phyloP scores from a whole-genome alignment of 441 rosid species.

The Capsella rubella region DNA sequence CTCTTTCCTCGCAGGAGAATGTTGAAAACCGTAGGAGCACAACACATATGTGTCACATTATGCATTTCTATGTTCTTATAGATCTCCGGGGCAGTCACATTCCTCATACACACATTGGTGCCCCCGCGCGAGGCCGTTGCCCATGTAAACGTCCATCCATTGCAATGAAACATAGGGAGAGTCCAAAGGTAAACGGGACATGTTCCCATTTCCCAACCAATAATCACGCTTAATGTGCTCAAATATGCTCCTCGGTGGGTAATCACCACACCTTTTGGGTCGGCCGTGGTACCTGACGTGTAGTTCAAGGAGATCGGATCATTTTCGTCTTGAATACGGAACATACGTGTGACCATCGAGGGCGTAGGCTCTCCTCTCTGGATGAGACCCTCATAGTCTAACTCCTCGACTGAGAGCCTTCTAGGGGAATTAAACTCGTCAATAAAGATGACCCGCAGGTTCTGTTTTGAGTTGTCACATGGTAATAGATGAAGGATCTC shows the following conservation, averaged over 20 bases:
- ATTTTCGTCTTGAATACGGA: slow-evolving; percentile 54
- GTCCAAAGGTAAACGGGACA: slow-evolving; percentile 78
- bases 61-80: slow-evolving; percentile 54
- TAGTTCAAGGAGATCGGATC: slow-evolving; percentile 75
- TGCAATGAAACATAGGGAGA: slow-evolving; percentile 80
- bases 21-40: slow-evolving; percentile 72
- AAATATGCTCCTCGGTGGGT: slow-evolving; percentile 77
- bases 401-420: slow-evolving; percentile 44
- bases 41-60: slow-evolving; percentile 73
- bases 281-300: slow-evolving; percentile 76
- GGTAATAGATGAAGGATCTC: background rate
- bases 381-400: slow-evolving; percentile 63
- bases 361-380: slow-evolving; percentile 46
- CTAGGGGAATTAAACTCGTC: slow-evolving; percentile 7
- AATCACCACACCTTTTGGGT: slow-evolving; percentile 75
- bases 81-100: slow-evolving; percentile 57
- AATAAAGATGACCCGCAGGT: slow-evolving; percentile 16
- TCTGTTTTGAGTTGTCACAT: background rate
- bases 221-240: slow-evolving; percentile 56
- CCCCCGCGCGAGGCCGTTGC: slow-evolving; percentile 75
- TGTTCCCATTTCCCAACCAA: slow-evolving; percentile 67
- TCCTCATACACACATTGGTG: slow-evolving; percentile 68
- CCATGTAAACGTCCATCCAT: slow-evolving; percentile 85
- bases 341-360: background rate
- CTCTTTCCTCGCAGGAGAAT: slow-evolving; percentile 55